Conservation (phyloP, 495 filamentous ascomycete genomes). For the Monascus purpureus region DNA sequence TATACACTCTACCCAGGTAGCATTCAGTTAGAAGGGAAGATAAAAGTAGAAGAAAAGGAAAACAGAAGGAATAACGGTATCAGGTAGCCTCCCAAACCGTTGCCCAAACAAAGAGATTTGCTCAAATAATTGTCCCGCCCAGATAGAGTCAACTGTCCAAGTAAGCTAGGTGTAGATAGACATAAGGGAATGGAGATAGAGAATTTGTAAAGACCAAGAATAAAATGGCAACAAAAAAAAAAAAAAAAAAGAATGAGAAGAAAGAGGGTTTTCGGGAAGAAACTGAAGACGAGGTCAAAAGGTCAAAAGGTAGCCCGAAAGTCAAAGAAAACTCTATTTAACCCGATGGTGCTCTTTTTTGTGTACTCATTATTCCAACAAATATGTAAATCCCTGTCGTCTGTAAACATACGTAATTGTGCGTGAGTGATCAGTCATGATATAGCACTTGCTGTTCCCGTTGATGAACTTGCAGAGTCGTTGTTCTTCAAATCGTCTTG, state of each 20-base stretch:
- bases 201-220: not conserved
- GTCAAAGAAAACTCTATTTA: too few species aligned
- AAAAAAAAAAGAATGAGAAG: conserved; percentile 3
- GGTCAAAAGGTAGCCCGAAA: conserved; percentile 3
- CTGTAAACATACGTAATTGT: too few species aligned
- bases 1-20: not conserved
- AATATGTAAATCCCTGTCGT: too few species aligned
- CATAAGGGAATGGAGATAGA: too few species aligned
- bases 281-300: not conserved
- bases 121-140: too few species aligned
- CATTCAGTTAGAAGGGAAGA: not conserved
- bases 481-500: not conserved
- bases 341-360: too few species aligned
- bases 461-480: too few species aligned
- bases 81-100: not conserved
- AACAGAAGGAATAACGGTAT: not conserved
- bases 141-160: not conserved
- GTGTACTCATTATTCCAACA: too few species aligned
- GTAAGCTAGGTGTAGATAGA: not conserved
- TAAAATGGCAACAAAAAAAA: conserved; percentile 1
- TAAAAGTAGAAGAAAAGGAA: not conserved
- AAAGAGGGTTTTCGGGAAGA: not conserved
- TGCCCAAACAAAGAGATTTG: too few species aligned
- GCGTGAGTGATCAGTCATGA: too few species aligned
- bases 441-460: too few species aligned